Base-by-base conservation (phyloP, 1,284 basidiomycete species). In the Irpex sp. region DNA sequence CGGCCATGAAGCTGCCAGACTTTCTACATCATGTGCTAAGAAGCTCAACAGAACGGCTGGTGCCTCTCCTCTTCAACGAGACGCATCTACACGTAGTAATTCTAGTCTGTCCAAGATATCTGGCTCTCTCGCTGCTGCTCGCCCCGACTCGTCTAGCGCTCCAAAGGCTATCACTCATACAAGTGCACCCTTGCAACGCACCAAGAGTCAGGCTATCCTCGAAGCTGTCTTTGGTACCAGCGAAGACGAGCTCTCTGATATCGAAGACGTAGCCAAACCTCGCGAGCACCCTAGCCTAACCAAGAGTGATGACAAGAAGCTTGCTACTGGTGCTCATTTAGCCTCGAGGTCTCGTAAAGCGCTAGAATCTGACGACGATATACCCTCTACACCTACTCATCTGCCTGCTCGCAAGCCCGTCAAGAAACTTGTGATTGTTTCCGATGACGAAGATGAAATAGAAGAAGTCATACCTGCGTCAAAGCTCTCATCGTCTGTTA, bases 221-320 rank as follows among this genome's bases (percentile, higher is more conserved):
- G 71, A 72, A 6, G 66, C 65, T 1, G 68, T 65, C 0, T 75
- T 76, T 54, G 74, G 74, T 9, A 62, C 68, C 15, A 71, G 68
- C 49, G 71, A 74, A 57, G 71, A 74, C 57, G 74, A 74, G n/a
- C 68, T 75, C 4, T 75, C 74, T 47, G 73, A 74, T 3, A 64
- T 73, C 31, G 71, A 67, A 33, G 54, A 43, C 26, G 39, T 61
- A 46, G 58, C 59, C 31, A 9, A 21, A 7, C 60, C 61, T 46
- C 64, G 55, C 5, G 55, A 57, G 26, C 11, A 7, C 17, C 7
- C 57, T 21, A 56, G 3, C 1, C 9, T 17, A 43, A 21, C 19
- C 46, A 2, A 46, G 9, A 26, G 21, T 7, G 13, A 3, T 31
- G 21, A 43, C 8, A 19, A 36, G 19, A 35, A 51, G 17, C 39